Base-by-base conservation (phyloP, 352 stramenopile genomes). In the Aphanomyces euteiches region DNA sequence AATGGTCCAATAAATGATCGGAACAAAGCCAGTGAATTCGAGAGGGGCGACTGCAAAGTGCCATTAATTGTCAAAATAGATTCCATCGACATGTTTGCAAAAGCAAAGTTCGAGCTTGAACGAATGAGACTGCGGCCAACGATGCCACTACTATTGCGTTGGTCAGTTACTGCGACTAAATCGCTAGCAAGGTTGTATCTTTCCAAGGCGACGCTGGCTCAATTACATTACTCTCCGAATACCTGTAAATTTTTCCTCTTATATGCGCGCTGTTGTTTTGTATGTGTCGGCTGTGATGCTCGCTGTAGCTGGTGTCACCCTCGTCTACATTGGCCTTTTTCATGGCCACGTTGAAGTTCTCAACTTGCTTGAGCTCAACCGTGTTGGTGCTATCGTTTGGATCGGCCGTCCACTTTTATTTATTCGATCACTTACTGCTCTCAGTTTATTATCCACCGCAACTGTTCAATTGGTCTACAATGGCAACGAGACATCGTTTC, bases 331-430 rank as follows among this genome's bases (percentile, higher is more conserved):
- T 7, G 19, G 45, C 3, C 38, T n/a, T 12, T 17, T 1, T 38
- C 58, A 12, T 66, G 58, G 58, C 17, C 43, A 57, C 43, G 13
- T 66, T 28, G 58, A 19, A 19, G 15, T 12, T 7, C 17, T 28
- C 7, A 66, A 66, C 13, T 8, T 66, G 28, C 19, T 66, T 38
- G 58, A 66, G 10, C 58, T 66, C 4, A 15, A n/a, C 17, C 43
- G 58, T 21, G 58, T 66, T 38, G 58, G 58, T 28, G 58, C n/a
- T 28, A 38, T 66, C 3, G 58, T 66, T 19, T 66, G 58, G 58
- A 37, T 66, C 3, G 58, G 58, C 28, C 58, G 58, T 4, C 58
- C 58, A 13, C 43, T 66, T 8, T 47, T 66, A 28, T 37, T 66
- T n/a, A 19, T 38, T n/a, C 58, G 58, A 10, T 15, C 28, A 6